A percentile compares a stretch with the other conserved stretches of the same genome.
Evolutionary conservation across 495 filamentous ascomycete species (phyloP).

Genomic region (Entonaema liquescens): DNA sequence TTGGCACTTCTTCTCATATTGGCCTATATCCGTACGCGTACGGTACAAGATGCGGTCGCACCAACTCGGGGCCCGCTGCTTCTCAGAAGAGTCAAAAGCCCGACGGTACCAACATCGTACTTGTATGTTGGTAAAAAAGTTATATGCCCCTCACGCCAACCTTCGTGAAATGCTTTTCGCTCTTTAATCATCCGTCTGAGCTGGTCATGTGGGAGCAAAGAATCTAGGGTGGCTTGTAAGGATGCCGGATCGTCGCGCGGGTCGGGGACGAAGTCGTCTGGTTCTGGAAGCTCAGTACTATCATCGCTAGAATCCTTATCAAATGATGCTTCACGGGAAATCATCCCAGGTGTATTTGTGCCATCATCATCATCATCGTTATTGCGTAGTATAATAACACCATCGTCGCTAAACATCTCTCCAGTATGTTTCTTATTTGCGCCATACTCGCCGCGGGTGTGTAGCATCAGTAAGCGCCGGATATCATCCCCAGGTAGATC

Average conservation of each 20-base stretch:
- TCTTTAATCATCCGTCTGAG: conserved; percentile 75
- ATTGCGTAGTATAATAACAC: conserved; percentile 51
- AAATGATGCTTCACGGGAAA: conserved; percentile 46
- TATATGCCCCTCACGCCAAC: conserved; percentile 90
- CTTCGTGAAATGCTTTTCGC: conserved; percentile 83
- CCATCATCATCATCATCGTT: conserved; percentile 51
- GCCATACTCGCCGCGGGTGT: conserved; percentile 81
- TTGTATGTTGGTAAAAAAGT: conserved; percentile 93
- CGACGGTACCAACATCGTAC: conserved; percentile 94
- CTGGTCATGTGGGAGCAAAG: conserved; percentile 90
- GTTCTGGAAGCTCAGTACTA: conserved; percentile 56
- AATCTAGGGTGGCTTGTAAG: conserved; percentile 84
- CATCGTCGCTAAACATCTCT: conserved; percentile 52
- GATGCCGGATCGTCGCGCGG: conserved; percentile 62
- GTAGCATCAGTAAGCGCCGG: conserved; percentile 80
- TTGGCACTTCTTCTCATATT: conserved; percentile 71
- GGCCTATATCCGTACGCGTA: conserved; percentile 72
- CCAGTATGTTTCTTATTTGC: conserved; percentile 50
- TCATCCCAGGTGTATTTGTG: conserved; percentile 41
- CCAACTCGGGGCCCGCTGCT: conserved; percentile 92
- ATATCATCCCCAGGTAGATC: conserved; percentile 91
- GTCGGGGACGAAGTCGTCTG: conserved; percentile 63
- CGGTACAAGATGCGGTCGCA: conserved; percentile 96
- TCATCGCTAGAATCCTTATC: conserved; percentile 49
- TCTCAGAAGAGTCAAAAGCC: conserved; percentile 92